These are phyloP conservation scores for Phytophthora hibernalis DNA, from an alignment of 352 stramenopile genomes.

Conservation along the genomic window DNA sequence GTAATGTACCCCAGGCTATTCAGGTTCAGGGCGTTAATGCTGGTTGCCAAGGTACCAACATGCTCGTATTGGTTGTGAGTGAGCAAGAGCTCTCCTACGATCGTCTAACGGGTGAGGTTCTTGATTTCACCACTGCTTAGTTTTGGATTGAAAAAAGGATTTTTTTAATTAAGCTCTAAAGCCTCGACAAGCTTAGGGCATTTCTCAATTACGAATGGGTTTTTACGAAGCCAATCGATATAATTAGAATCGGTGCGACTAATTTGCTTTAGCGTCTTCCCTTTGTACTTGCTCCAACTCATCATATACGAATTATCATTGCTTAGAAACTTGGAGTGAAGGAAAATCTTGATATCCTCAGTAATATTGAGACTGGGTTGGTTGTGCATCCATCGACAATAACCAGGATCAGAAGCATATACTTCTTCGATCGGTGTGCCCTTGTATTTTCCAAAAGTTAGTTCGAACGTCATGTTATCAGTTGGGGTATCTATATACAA, in stretches of 20 bases:
- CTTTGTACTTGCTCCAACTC: constrained; percentile 3
- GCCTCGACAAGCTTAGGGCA: constrained; percentile 8
- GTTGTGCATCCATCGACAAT: neutral
- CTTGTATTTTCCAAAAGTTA: too few species aligned
- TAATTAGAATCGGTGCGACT: constrained; percentile 2
- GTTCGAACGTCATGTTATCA: too few species aligned
- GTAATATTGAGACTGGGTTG: constrained; percentile 11
- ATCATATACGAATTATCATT: constrained; percentile 15
- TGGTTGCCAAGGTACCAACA: too few species aligned
- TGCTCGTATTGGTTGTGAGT: too few species aligned
- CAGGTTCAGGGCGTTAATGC: too few species aligned
- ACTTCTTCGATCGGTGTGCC: too few species aligned
- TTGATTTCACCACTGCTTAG: too few species aligned
- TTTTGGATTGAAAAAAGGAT: constrained; percentile 1
- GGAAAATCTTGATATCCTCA: constrained; percentile 13
- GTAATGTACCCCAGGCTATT: too few species aligned
- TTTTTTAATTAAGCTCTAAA: constrained; percentile 9
- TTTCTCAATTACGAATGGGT: constrained; percentile 10
- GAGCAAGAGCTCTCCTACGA: too few species aligned
- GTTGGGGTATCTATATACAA: too few species aligned
- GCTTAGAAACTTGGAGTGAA: constrained; percentile 9
- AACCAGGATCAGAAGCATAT: too few species aligned
- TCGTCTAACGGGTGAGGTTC: too few species aligned
- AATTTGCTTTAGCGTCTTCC: constrained; percentile 11
- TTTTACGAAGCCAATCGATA: neutral